Conservation (phyloP, 2,329 filamentous ascomycete genomes). For the Chaetomium olivaceum region DNA sequence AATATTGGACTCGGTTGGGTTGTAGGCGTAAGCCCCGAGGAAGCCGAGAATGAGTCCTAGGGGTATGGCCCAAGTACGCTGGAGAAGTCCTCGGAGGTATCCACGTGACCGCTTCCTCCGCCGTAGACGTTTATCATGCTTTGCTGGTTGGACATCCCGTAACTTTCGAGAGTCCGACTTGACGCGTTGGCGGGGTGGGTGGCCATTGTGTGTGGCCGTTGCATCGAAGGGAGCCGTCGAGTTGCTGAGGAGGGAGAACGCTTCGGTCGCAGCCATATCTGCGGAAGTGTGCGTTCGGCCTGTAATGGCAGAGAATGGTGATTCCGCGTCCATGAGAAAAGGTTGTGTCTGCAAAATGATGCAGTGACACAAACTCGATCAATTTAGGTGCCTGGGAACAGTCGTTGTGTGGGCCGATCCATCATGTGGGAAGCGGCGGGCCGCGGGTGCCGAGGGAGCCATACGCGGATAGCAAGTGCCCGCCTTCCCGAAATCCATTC, state of each 20-base stretch:
- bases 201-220: background rate
- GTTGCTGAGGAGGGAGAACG: constrained; percentile 1
- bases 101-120: background rate
- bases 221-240: background rate
- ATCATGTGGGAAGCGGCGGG: background rate
- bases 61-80: constrained; percentile 64
- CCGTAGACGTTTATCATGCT: background rate
- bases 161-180: background rate
- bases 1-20: constrained; percentile 76
- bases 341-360: background rate
- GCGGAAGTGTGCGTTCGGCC: background rate
- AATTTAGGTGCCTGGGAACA: background rate
- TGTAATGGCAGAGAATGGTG: background rate
- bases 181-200: background rate
- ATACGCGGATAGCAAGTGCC: background rate
- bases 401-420: background rate
- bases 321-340: background rate
- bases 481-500: background rate
- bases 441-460: constrained; percentile 5
- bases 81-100: background rate
- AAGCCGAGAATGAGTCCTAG: constrained; percentile 66
- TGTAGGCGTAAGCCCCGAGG: constrained; percentile 68
- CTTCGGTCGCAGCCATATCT: background rate
- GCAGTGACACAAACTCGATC: background rate
- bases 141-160: too few species aligned